These are phyloP conservation scores for Albugo candida DNA, from an alignment of 352 stramenopile genomes.

Conservation along the genomic window DNA sequence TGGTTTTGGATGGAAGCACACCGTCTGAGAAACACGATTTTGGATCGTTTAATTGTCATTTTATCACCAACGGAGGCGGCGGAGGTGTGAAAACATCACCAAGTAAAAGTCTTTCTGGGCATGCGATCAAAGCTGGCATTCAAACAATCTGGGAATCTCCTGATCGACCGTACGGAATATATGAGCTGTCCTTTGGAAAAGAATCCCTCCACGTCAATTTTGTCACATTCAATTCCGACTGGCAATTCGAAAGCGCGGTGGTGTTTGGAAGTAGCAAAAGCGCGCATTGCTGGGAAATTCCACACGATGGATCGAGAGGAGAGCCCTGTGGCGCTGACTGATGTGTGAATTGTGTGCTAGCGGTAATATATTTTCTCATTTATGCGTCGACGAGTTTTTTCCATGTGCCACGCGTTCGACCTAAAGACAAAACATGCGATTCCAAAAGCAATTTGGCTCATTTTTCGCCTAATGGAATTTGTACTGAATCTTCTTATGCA, in stretches of 20 bases:
- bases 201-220: slow-evolving; percentile 6
- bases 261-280: slow-evolving; percentile 3
- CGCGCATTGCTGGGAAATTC: slow-evolving; percentile 30
- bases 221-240: slow-evolving; percentile 5
- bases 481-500: slow-evolving; percentile 84
- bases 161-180: slow-evolving; percentile 4
- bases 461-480: slow-evolving; percentile 60
- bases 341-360: no score
- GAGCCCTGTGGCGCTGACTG: slow-evolving; percentile 6
- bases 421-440: no score
- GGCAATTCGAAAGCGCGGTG: slow-evolving; percentile 4
- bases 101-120: slow-evolving; percentile 7
- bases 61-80: slow-evolving; percentile 22
- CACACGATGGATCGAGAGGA: slow-evolving; percentile 14
- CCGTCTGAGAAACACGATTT: slow-evolving; percentile 22
- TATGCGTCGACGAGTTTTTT: no score
- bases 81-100: slow-evolving; percentile 19
- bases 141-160: slow-evolving; percentile 13
- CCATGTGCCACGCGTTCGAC: no score
- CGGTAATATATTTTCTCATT: no score
- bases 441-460: no score
- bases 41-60: slow-evolving; percentile 13
- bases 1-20: slow-evolving; percentile 21
- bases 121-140: slow-evolving; percentile 3
- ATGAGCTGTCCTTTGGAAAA: slow-evolving; percentile 5